Evolutionary conservation across 495 filamentous ascomycete genomes (phyloP), one percentile per base, ranked within the genome.

Genomic region (Penicillium mononematosum): DNA sequence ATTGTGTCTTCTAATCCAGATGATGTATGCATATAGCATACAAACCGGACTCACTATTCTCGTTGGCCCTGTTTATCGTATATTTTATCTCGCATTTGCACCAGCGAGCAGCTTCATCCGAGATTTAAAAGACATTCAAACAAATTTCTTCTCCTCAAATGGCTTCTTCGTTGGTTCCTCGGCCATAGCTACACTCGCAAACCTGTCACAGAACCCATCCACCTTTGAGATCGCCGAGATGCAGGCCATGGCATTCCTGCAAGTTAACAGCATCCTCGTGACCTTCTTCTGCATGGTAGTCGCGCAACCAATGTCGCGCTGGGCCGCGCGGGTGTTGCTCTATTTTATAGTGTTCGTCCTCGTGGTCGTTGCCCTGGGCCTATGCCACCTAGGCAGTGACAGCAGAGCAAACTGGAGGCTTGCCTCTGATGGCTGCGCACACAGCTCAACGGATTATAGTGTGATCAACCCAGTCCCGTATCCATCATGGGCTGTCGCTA

Each of bases 1-100:
- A 27, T 45, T 10, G 43, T 17, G 12, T 22, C 44, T 29, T 27
- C 22, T n/a, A 9, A 4, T 46, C 45, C 45, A 46, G 45, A 46
- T 46, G 45, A 46, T 46, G 45, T 46, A 46, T 29, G 45, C 45
- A 16, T 46, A 46, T 29, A 46, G 25, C 45, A 46, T 46, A n/a
- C 45, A 46, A 46, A 29, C 45, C 12, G 45, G 24, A 29, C 22
- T 46, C 1, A 46, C 45, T 5, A 29, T 46, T 24, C 45, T 46
- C 25, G 4, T 29, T 24, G 45, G 45, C n/a, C 45, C 45, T n/a
- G 14, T 46, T 17, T 46, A 46, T 17, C 45, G 45, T 29, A 29
- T 46, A 29, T 2, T 46, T 1, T 46, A 46, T 46, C 24, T 46
- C 24, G 24, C 31, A 10, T 11, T 32, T 0, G 31, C 45, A 2